A percentile compares a stretch with the other conserved stretches of the same genome.
phyloP scores from a whole-genome alignment of 345 rosid genomes.

The Luvunga scandens region DNA sequence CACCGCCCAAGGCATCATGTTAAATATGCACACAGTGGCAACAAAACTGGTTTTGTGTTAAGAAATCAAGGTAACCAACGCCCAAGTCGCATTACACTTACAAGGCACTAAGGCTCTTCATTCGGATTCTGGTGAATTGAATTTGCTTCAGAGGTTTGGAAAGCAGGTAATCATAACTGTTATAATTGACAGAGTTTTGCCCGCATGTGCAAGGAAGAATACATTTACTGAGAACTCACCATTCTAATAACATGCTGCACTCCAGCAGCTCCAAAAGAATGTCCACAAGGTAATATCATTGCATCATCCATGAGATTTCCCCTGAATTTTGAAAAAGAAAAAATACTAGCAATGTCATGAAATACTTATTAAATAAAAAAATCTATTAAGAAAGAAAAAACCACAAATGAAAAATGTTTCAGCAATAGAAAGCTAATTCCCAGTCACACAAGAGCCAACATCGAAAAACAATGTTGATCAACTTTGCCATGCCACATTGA shows the following conservation, averaged over 20 bases:
- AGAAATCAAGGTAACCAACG: not conserved
- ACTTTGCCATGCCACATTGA: not conserved
- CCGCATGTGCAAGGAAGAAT: not conserved
- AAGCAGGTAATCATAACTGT: not conserved
- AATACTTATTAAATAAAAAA: constrained; percentile 6
- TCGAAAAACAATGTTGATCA: not conserved
- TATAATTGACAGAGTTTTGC: not conserved
- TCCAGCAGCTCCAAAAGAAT: constrained; percentile 82
- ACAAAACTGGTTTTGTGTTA: not conserved
- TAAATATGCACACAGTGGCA: not conserved
- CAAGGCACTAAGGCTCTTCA: not conserved
- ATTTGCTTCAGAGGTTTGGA: no score
- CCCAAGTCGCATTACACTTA: not conserved
- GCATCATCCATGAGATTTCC: constrained; percentile 91
- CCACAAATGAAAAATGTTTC: not conserved
- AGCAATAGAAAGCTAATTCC: not conserved
- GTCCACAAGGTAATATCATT: constrained; percentile 87
- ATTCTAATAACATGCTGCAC: constrained; percentile 52
- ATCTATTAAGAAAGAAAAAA: not conserved
- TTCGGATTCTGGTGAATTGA: not conserved
- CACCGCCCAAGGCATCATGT: not conserved
- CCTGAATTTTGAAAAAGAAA: constrained; percentile 35
- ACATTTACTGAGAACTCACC: constrained; percentile 38
- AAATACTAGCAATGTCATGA: constrained; percentile 1
- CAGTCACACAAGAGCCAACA: not conserved